A percentile compares a stretch with the other conserved stretches of the same genome.
Conservation (phyloP, 2,329 filamentous ascomycete genomes). For the Cytospora piceae region DNA sequence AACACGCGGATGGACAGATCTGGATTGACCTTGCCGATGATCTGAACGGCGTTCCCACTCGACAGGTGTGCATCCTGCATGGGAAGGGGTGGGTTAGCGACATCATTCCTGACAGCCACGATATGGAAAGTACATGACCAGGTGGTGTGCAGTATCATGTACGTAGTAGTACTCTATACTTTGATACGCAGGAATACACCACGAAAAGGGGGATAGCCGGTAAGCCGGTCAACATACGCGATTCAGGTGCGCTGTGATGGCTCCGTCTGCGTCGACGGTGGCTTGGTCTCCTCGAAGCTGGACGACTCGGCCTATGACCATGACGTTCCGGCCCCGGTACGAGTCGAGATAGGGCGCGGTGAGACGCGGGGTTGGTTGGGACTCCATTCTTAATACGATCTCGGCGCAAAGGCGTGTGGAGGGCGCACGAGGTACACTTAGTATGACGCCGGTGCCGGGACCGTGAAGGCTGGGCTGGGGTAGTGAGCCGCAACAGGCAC, state of each 20-base stretch:
- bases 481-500: background rate
- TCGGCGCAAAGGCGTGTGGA: too few relatives aligned
- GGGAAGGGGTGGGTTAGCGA: background rate
- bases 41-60: conserved; percentile 71
- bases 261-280: conserved; percentile 77
- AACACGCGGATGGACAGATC: conserved; percentile 75
- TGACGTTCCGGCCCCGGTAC: conserved; percentile 76
- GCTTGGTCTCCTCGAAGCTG: conserved; percentile 82
- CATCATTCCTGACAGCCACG: background rate
- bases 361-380: conserved; percentile 77
- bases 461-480: background rate
- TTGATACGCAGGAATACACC: background rate
- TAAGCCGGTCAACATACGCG: conserved; percentile 40
- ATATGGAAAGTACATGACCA: background rate
- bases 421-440: too few relatives aligned
- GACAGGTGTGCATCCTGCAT: conserved; percentile 70
- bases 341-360: conserved; percentile 77
- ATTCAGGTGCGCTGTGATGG: conserved; percentile 74
- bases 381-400: conserved; percentile 61
- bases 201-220: background rate
- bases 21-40: conserved; percentile 79
- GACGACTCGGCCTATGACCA: conserved; percentile 82
- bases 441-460: too few relatives aligned
- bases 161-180: background rate
- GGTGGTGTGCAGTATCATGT: too few relatives aligned